A percentile compares a stretch with the other conserved stretches of the same genome.
These are phyloP conservation scores for Ceratobasidium papillatum DNA, from an alignment of 1,284 basidiomycete genomes.

Conservation along the genomic window DNA sequence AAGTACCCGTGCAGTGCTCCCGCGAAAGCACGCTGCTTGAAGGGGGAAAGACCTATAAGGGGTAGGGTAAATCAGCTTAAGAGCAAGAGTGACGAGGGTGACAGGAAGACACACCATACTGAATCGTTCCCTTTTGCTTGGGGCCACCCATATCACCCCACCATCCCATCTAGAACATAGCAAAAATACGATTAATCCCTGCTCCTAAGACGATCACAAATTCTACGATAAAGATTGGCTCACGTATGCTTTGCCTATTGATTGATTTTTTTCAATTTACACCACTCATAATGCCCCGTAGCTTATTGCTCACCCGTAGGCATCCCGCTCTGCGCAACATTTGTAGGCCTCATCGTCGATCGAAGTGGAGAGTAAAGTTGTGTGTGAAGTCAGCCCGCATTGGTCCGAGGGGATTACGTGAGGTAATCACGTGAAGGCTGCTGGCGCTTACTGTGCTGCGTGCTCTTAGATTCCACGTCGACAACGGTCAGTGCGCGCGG, in stretches of 20 bases:
- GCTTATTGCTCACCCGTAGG: constrained; percentile 64
- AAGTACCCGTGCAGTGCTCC: constrained; percentile 78
- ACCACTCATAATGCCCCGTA: too few species aligned
- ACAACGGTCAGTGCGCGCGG: not conserved
- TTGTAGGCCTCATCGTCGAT: constrained; percentile 72
- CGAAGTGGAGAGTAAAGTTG: constrained; percentile 23
- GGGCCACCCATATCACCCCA: constrained; percentile 84
- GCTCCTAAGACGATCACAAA: not conserved
- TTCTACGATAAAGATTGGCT: constrained; percentile 28
- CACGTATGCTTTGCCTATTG: constrained; percentile 44
- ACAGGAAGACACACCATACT: constrained; percentile 73
- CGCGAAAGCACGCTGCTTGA: constrained; percentile 76
- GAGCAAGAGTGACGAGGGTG: not conserved
- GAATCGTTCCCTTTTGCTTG: constrained; percentile 80
- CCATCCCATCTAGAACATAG: constrained; percentile 80
- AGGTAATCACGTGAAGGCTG: constrained; percentile 13
- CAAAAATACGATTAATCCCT: not conserved
- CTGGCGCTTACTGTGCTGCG: not conserved
- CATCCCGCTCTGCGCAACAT: constrained; percentile 72
- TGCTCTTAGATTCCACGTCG: constrained; percentile 9
- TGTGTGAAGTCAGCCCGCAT: constrained; percentile 22
- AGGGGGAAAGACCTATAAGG: constrained; percentile 77
- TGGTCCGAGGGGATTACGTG: constrained; percentile 27
- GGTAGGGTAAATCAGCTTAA: not conserved
- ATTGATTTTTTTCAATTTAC: not conserved